Percentiles rank a stretch among this genome's conserved stretches.
Evolutionary conservation across 345 rosid species (phyloP).

Genomic region (Pistacia vera): DNA sequence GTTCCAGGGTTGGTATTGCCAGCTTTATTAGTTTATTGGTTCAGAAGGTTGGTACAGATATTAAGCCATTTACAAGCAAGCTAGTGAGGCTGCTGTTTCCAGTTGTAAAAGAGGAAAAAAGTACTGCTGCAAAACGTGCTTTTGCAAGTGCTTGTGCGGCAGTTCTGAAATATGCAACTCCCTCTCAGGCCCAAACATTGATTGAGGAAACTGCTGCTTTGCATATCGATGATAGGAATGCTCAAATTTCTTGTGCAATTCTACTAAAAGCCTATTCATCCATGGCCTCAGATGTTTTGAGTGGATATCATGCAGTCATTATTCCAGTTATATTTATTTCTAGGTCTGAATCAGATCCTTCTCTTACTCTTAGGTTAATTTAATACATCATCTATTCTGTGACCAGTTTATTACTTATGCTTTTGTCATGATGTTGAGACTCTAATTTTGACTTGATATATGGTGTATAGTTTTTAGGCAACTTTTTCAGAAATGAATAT

Average conservation of each 20-base stretch:
- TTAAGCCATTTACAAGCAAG: constrained; percentile 74
- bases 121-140: constrained; percentile 82
- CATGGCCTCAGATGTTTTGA: constrained; percentile 71
- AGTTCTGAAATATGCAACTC: constrained; percentile 70
- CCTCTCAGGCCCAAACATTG: constrained; percentile 73
- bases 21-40: constrained; percentile 78
- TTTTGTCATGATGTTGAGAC: neutral
- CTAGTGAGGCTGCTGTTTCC: constrained; percentile 73
- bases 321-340: constrained; percentile 84
- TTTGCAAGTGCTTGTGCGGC: constrained; percentile 86
- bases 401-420: neutral
- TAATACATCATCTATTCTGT: neutral
- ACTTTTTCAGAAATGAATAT: neutral
- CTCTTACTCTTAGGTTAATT: neutral
- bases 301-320: constrained; percentile 65
- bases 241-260: constrained; percentile 81
- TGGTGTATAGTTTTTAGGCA: neutral
- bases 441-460: neutral
- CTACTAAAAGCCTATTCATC: constrained; percentile 82
- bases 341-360: constrained; percentile 49
- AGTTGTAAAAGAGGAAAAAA: constrained; percentile 81
- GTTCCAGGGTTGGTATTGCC: constrained; percentile 91
- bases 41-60: constrained; percentile 76
- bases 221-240: constrained; percentile 78
- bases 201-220: constrained; percentile 84